phyloP scores from a whole-genome alignment of 192 early-diverging fungal species.

The Spizellomyces punctatus region DNA sequence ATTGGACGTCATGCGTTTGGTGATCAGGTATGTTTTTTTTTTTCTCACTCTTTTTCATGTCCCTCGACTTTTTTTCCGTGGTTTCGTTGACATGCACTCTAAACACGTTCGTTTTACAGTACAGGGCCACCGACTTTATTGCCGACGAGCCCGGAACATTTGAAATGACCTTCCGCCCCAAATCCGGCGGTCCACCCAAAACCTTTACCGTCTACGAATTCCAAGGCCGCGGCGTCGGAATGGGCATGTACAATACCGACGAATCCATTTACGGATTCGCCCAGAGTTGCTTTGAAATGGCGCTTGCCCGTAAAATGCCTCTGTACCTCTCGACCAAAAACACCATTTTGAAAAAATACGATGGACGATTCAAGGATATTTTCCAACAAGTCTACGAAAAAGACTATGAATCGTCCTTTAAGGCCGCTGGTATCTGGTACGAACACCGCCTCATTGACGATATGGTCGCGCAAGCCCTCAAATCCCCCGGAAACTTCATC shows the following conservation, averaged over 20 bases:
- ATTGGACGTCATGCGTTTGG: constrained; percentile 97
- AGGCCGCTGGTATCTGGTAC: constrained; percentile 90
- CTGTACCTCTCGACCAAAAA: constrained; percentile 97
- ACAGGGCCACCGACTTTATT: constrained; percentile 96
- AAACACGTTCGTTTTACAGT: constrained; percentile 49
- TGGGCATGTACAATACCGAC: constrained; percentile 96
- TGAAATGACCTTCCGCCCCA: constrained; percentile 88
- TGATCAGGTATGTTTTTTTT: constrained; percentile 70
- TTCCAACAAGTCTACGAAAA: constrained; percentile 87
- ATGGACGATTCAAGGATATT: constrained; percentile 98
- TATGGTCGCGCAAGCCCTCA: constrained; percentile 97
- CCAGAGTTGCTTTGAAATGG: constrained; percentile 92
- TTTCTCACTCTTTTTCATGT: too few species aligned
- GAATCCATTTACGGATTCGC: constrained; percentile 92
- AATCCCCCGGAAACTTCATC: constrained; percentile 91
- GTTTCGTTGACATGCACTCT: not conserved
- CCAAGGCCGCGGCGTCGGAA: constrained; percentile 80
- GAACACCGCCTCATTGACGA: constrained; percentile 98
- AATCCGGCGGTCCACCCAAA: constrained; percentile 69
- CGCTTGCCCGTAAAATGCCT: constrained; percentile 85
- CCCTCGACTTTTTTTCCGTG: too few species aligned
- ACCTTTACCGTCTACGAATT: constrained; percentile 83
- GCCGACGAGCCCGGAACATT: constrained; percentile 87
- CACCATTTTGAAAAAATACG: constrained; percentile 95
- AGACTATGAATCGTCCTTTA: constrained; percentile 82